Evolutionary conservation across 768 basidiomycete species (phyloP), one percentile per base, ranked within the genome.

Genomic region (Phaeotremella fagi): DNA sequence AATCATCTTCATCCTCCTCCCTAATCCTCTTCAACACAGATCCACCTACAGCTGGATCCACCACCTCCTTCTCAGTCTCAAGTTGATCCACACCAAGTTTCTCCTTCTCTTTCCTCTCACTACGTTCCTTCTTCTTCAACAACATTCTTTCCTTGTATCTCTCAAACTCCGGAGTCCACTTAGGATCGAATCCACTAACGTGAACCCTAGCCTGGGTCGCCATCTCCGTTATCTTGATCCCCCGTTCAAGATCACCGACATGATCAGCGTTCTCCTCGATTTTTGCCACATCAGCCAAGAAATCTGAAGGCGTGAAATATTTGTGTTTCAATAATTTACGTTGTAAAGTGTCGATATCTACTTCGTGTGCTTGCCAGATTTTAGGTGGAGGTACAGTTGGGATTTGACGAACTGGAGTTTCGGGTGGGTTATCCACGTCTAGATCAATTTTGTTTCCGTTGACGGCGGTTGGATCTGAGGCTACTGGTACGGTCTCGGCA

Each of bases 271-370:
- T 80, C 47, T 73, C 70, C 47, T 77, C 74, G 35, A 80, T 78
- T 27, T 67, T 65, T 31, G 71, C 60, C 29, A 79, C 59, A 55
- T 79, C 79, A n/a, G 84, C 82, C 6, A 97, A 80, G 78, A 99
- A 95, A 50, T 88, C 85, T 52, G 85, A 82, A 0, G 89, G 87
- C 0, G 89, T 90, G 25, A 89, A 82, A 70, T 98, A 99, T 35
- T 83, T 82, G 35, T 83, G 83, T 68, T 82, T 85, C 78, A 88
- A 90, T 20, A 99, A 79, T 50, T 88, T 84, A 22, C 79, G 77
- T 63, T 92, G 87, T 82, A 99, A 90, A 58, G 81, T 83, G 65
- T 98, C 95, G 31, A 98, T 79, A 71, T 97, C 91, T 80, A 97
- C 85, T 66, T 92, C 84, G 68, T 82, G 88, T 2, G 71, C 65